These are phyloP conservation scores for Saksenaea vasiformis DNA, from an alignment of 371 early-diverging fungal genomes.

Conservation along the genomic window DNA sequence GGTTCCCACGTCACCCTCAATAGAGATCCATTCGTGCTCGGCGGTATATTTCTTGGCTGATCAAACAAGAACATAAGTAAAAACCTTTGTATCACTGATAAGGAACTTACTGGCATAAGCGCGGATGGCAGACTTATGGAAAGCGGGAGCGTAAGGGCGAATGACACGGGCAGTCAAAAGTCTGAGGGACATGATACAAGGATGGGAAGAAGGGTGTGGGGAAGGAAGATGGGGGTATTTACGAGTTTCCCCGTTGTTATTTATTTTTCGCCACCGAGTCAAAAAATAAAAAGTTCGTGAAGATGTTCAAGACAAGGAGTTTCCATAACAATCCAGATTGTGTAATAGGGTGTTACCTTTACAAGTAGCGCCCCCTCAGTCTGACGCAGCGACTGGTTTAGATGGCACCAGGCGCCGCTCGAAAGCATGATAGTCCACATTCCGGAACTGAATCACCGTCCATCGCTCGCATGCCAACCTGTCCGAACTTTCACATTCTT, in stretches of 20 bases:
- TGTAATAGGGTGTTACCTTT: not conserved
- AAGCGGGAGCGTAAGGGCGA: constrained; percentile 43
- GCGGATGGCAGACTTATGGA: constrained; percentile 44
- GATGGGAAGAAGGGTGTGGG: constrained; percentile 11
- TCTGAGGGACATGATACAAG: constrained; percentile 43
- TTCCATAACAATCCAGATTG: constrained; percentile 20
- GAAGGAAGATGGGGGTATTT: constrained; percentile 13
- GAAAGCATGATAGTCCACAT: not conserved
- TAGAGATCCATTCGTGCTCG: constrained; percentile 93
- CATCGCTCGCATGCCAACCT: too few relatives aligned
- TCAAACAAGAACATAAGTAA: not conserved
- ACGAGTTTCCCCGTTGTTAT: constrained; percentile 27
- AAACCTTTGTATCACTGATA: not conserved
- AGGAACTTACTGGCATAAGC: constrained; percentile 48
- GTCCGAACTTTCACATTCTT: too few relatives aligned
- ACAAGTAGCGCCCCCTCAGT: not conserved
- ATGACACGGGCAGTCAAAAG: constrained; percentile 47
- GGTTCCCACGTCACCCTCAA: constrained; percentile 77
- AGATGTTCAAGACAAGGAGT: constrained; percentile 14
- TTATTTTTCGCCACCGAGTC: constrained; percentile 45
- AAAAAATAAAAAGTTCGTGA: constrained; percentile 10
- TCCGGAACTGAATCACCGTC: not conserved
- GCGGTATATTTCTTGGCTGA: constrained; percentile 76
- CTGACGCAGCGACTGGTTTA: not conserved
- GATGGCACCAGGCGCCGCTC: not conserved